These are phyloP conservation scores for Turritis glabra DNA, from an alignment of 345 rosid genomes.

Conservation along the genomic window DNA sequence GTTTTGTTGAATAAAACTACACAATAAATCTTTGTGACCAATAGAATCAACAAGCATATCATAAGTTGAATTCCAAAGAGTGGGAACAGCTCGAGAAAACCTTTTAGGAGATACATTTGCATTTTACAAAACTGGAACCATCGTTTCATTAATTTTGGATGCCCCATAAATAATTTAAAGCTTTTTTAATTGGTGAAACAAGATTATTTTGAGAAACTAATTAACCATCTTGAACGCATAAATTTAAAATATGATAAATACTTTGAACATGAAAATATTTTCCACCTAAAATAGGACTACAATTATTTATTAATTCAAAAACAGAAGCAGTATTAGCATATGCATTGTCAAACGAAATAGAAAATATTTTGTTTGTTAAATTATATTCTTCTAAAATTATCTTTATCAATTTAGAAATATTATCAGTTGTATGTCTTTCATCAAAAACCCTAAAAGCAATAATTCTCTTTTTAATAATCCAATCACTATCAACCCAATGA, in stretches of 20 bases:
- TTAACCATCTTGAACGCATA: neutral
- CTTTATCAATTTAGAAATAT: neutral
- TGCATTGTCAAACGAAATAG: neutral
- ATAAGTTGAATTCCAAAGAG: no score
- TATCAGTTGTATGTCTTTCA: neutral
- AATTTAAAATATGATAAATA: neutral
- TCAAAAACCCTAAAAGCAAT: conserved; percentile 12
- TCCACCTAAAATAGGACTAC: conserved; percentile 1
- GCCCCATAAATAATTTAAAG: neutral
- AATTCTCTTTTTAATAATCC: neutral
- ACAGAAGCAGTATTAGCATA: neutral
- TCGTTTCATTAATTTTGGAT: neutral
- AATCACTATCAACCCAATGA: conserved; percentile 1
- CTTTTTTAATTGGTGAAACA: neutral
- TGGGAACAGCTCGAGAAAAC: no score
- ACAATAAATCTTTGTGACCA: no score
- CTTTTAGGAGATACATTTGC: neutral
- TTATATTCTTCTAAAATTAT: neutral
- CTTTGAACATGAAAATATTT: conserved; percentile 6
- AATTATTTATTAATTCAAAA: conserved; percentile 3
- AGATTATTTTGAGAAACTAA: neutral
- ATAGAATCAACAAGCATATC: no score
- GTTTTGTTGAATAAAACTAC: conserved; percentile 6
- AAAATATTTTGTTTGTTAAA: neutral
- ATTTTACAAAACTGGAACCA: conserved; percentile 6